Base-by-base conservation (phyloP, 306 rosid species). In the Arachis stenosperma region DNA sequence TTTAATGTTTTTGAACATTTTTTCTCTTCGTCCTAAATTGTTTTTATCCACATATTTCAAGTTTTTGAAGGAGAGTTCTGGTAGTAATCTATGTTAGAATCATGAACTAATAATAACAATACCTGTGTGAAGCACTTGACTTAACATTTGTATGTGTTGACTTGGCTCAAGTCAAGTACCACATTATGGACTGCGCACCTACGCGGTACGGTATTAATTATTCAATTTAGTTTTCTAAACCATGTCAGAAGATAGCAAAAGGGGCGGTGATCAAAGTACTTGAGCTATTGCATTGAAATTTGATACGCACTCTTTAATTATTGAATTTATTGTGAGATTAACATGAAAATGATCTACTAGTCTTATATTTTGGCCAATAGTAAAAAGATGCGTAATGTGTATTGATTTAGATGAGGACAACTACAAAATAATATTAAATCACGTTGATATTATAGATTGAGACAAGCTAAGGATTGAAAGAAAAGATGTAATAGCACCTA, bases 1-100 rank as follows among this genome's bases (percentile, higher is more conserved):
- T 71, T 74, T 56, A 58, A 48, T 60, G 62, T 44, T 57, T 33
- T 11, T 57, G 9, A 5, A 43, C 67, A 22, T 43, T 6, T 30
- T 51, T 42, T 70, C 7, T 22, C 52, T 12, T 29, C 2, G 7
- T 47, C 48, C 50, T 29, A 6, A 2, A 51, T 40, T 48, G 12
- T 58, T 71, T 71, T 71, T 41, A 29, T 58, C 11, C 3, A 43
- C 43, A 6, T 30, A 10, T 37, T 62, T 51, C 33, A 43, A 7
- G 22, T 5, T 46, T 14, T 14, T 8, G 8, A 59, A 46, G 0
- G 53, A 12, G n/a, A 66, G 12, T 58, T 8, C 13, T 33, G 2
- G 4, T 33, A 33, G 4, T 33, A 33, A 33, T 33, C 37, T 33
- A 33, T 33, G 37, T 1, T 22, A 14, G 6, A 65, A 27, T 9